Conservation (phyloP, 78 protist genomes). For the Speleostelium caveatum region DNA sequence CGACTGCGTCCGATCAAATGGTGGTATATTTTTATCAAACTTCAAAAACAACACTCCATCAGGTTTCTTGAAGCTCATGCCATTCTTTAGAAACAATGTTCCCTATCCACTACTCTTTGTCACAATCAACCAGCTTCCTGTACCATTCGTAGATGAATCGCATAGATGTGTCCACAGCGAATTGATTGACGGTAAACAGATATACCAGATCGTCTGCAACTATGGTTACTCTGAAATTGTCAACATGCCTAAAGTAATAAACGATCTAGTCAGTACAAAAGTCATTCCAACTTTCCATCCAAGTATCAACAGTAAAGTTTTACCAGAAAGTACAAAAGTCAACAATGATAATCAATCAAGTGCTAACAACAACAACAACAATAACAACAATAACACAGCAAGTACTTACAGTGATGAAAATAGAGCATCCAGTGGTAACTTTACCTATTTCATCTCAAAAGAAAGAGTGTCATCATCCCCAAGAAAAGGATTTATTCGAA, state of each 20-base stretch:
- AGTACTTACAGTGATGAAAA: neutral
- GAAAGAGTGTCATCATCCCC: neutral
- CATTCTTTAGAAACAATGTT: neutral
- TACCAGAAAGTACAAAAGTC: too few species aligned
- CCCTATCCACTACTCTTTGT: constrained; percentile 25
- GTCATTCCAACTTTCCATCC: too few species aligned
- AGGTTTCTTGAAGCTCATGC: neutral
- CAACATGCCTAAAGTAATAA: neutral
- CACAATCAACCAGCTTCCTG: constrained; percentile 4
- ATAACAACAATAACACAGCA: neutral
- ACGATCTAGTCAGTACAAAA: neutral
- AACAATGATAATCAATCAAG: too few species aligned
- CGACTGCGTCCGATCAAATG: neutral
- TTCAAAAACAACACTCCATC: constrained; percentile 12
- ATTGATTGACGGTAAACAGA: neutral
- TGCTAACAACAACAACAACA: too few species aligned
- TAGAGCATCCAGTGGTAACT: neutral
- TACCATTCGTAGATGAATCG: constrained; percentile 5
- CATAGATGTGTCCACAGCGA: neutral
- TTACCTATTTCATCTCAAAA: constrained; percentile 1
- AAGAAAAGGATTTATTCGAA: neutral
- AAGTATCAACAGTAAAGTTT: too few species aligned
- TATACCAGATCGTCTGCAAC: neutral
- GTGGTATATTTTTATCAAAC: neutral
- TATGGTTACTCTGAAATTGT: constrained; percentile 15